These are phyloP conservation scores for Podochytrium sp. DNA, from an alignment of 192 early-diverging fungal species.

Conservation along the genomic window DNA sequence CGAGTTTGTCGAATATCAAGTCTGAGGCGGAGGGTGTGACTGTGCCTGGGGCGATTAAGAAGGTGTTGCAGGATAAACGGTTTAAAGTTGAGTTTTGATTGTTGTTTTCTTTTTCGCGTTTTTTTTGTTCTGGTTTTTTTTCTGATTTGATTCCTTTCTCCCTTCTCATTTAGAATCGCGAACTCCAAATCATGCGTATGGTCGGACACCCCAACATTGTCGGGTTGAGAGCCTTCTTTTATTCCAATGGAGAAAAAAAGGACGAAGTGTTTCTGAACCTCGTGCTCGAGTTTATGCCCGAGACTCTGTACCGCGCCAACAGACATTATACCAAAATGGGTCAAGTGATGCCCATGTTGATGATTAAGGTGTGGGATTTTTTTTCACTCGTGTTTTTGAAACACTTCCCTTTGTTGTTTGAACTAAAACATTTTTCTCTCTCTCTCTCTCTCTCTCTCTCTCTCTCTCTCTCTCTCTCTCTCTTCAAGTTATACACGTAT, in stretches of 20 bases:
- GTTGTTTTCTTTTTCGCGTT: not conserved
- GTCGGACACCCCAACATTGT: conserved; percentile 94
- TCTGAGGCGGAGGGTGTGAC: not conserved
- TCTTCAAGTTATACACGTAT: conserved; percentile 90
- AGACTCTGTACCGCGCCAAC: conserved; percentile 93
- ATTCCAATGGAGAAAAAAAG: conserved; percentile 90
- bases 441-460: not conserved
- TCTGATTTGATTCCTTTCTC: conserved; percentile 4
- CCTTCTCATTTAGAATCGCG: conserved; percentile 71
- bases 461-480: not conserved
- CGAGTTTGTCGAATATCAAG: conserved; percentile 3
- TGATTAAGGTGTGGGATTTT: conserved; percentile 69
- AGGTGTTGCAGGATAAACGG: conserved; percentile 96
- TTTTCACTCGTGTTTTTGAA: not conserved
- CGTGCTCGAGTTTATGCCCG: conserved; percentile 93
- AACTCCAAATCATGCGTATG: conserved; percentile 91
- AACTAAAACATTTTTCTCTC: not conserved
- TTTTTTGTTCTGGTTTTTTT: not conserved
- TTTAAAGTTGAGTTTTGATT: conserved; percentile 76
- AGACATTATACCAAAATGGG: conserved; percentile 89
- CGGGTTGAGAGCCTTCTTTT: conserved; percentile 89
- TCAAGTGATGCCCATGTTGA: conserved; percentile 93
- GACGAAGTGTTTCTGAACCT: conserved; percentile 97
- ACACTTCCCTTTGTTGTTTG: not conserved
- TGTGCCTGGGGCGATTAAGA: conserved; percentile 91